Base-by-base conservation (phyloP, 2,329 filamentous ascomycete genomes). In the Xylariales sp. region DNA sequence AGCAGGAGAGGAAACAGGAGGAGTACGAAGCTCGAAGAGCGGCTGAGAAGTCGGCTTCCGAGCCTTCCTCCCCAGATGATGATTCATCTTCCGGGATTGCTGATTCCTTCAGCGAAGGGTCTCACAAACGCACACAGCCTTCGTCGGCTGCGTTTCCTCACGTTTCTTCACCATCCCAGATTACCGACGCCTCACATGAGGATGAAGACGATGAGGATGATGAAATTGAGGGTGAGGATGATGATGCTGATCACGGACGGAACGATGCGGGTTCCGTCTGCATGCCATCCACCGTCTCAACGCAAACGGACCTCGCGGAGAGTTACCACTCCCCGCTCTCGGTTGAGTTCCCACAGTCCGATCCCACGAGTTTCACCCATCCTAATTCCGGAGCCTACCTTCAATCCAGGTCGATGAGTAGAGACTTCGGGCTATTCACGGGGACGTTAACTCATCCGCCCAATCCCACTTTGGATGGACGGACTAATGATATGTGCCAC, bases 1-100 rank as follows among this genome's bases (percentile, higher is more conserved):
- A 89, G 84, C 88, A 90, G 75, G 86, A 89, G 76, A 86, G 83
- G 74, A 89, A 88, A 70, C 81, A 84, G 52, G 81, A 83, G 64
- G 83, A 83, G 62, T 83, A 84, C 68, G 83, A 86, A 70, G 82
- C 82, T 28, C 80, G 79, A 28, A 80, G 82, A 62, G 78, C 78
- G 14, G 78, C 78, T 52, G 81, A 82, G 67, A 78, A 78, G 60
- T 74, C 77, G 5, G 69, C 72, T 34, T 79, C 80, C 9, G 81
- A 81, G 48, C 73, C 79, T 32, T 76, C 75, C 14, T 76, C 78
- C 4, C 74, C 77, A 14, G 72, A 72, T 50, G 74, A 74, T 34
- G 69, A 72, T 36, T 57, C 67, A 6, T 60, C 66, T 34, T 65
- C 70, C 54, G 69, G 64, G 28, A 53, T 65, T 36, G 63, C 69